Percentiles rank a stretch among this genome's conserved stretches.
These are phyloP conservation scores for Babesia bovis DNA, from an alignment of 169 alveolate genomes.

Conservation along the genomic window DNA sequence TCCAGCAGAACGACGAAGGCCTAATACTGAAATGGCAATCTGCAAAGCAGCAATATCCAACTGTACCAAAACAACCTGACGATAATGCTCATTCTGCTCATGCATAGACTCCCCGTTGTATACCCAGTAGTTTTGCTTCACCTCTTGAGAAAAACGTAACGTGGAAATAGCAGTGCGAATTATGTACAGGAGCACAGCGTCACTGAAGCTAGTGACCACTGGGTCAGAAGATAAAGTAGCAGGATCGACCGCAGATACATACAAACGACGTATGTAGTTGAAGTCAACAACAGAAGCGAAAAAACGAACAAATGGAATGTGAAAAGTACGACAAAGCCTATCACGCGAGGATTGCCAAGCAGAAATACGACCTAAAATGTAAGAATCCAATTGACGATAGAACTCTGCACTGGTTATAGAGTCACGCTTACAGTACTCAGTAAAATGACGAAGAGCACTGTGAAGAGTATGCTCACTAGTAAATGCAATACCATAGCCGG, in stretches of 20 bases:
- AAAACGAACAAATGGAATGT: slow-evolving; percentile 58
- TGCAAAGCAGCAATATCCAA: slow-evolving; percentile 51
- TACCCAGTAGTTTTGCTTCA: slow-evolving; percentile 55
- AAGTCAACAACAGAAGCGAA: slow-evolving; percentile 32
- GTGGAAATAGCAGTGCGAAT: slow-evolving; percentile 5
- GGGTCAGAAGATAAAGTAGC: neutral
- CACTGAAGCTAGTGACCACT: slow-evolving; percentile 28
- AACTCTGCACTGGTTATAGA: neutral
- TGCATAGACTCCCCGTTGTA: slow-evolving; percentile 67
- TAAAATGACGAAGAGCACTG: slow-evolving; percentile 32
- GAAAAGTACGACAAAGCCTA: slow-evolving; percentile 41
- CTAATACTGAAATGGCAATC: slow-evolving; percentile 22
- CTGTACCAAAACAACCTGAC: slow-evolving; percentile 20
- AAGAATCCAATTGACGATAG: slow-evolving; percentile 24
- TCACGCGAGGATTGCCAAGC: neutral
- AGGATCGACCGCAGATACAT: neutral
- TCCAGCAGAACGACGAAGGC: slow-evolving; percentile 34
- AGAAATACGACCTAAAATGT: neutral
- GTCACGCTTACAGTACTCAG: slow-evolving; percentile 31
- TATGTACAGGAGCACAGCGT: slow-evolving; percentile 38
- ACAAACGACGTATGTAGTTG: slow-evolving; percentile 15
- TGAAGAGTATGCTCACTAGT: slow-evolving; percentile 51
- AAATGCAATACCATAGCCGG: slow-evolving; percentile 53
- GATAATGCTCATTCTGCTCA: slow-evolving; percentile 46
- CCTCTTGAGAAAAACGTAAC: slow-evolving; percentile 40